These are phyloP conservation scores for Camelina neglecta DNA, from an alignment of 345 rosid genomes.

Conservation along the genomic window DNA sequence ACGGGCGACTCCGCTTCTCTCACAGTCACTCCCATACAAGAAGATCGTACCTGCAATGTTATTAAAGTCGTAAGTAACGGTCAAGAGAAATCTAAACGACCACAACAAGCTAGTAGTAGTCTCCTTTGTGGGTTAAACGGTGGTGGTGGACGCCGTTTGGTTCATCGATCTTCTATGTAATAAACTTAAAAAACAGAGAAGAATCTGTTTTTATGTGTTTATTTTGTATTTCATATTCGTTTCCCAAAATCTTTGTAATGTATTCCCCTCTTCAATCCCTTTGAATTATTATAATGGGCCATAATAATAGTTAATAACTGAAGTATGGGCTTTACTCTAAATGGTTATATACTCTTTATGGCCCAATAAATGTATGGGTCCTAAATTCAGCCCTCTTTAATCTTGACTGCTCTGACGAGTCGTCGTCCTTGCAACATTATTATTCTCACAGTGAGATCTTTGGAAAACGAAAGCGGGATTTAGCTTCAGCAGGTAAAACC, in stretches of 20 bases:
- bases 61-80: constrained; percentile 22
- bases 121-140: constrained; percentile 65
- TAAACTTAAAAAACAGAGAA: constrained; percentile 8
- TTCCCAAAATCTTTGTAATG: background rate
- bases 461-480: constrained; percentile 36
- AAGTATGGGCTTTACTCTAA: background rate
- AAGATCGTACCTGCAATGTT: constrained; percentile 17
- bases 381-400: background rate
- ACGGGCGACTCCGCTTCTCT: constrained; percentile 34
- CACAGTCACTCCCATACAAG: constrained; percentile 41
- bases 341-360: background rate
- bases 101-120: constrained; percentile 19
- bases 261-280: no score
- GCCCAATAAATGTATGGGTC: constrained; percentile 7
- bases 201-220: background rate
- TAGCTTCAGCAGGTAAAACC: constrained; percentile 42
- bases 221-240: background rate
- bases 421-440: background rate
- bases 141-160: constrained; percentile 52
- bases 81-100: constrained; percentile 20
- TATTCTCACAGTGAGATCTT: constrained; percentile 11
- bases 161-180: constrained; percentile 75
- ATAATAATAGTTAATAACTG: background rate
- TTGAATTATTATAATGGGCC: background rate
- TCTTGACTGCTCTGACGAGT: no score